Evolutionary conservation across 805 yeast species (phyloP).

Genomic region (Candida sonorensis): DNA sequence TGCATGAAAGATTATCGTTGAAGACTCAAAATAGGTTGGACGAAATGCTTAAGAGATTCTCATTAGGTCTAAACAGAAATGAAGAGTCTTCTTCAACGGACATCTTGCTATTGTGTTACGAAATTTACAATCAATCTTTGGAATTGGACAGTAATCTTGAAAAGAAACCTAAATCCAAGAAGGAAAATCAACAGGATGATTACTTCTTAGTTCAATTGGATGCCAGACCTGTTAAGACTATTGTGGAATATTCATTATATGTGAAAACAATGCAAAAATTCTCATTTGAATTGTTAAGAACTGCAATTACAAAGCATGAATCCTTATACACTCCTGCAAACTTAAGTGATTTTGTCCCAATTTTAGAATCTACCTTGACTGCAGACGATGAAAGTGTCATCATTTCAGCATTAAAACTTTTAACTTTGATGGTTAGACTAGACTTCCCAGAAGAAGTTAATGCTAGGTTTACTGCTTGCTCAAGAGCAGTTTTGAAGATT

Average conservation of each 20-base stretch:
- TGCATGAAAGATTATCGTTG: conserved; percentile 57
- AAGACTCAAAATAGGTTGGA: conserved; percentile 70
- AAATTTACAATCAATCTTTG: conserved; percentile 53
- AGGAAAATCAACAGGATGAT: conserved; percentile 28
- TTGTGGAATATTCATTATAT: conserved; percentile 49
- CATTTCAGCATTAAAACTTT: conserved; percentile 55
- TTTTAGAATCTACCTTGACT: conserved; percentile 51
- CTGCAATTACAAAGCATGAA: conserved; percentile 60
- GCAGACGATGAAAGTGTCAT: conserved; percentile 77
- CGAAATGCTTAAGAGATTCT: conserved; percentile 68
- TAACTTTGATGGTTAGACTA: conserved; percentile 53
- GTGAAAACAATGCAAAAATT: conserved; percentile 63
- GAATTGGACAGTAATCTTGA: conserved; percentile 18
- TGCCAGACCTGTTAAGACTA: conserved; percentile 48
- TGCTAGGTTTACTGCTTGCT: conserved; percentile 47
- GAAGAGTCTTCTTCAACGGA: conserved; percentile 48
- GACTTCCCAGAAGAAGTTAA: conserved; percentile 53
- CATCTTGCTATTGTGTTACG: conserved; percentile 65
- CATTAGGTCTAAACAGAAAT: conserved; percentile 76
- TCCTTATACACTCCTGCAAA: conserved; percentile 52
- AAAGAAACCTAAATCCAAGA: conserved; percentile 10
- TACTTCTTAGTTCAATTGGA: conserved; percentile 73
- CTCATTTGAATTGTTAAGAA: conserved; percentile 67
- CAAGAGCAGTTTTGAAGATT: conserved; percentile 53
- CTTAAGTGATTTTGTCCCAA: conserved; percentile 68